A percentile compares a stretch with the other conserved stretches of the same genome.
Conservation (phyloP, 148 eudicot species). For the Vaccinium corymbosum region DNA sequence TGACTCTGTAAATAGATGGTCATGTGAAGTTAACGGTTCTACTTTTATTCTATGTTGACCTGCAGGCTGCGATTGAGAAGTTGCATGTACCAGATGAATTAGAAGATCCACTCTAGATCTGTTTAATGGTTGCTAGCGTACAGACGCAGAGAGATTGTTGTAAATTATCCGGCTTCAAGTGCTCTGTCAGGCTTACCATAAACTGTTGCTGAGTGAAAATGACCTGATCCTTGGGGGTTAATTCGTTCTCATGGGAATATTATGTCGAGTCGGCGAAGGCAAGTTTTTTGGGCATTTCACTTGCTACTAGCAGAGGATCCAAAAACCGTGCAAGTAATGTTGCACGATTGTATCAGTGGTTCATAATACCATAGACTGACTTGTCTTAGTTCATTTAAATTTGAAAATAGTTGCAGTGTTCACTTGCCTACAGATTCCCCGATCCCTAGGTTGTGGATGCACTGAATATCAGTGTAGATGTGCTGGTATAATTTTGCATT, state of each 20-base stretch:
- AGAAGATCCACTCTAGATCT: slow-evolving; percentile 45
- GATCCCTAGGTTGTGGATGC: neutral
- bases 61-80: slow-evolving; percentile 94
- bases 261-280: neutral
- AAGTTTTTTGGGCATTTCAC: neutral
- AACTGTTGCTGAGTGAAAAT: neutral
- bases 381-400: neutral
- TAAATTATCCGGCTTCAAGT: slow-evolving; percentile 19
- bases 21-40: neutral
- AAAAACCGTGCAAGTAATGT: neutral
- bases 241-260: neutral
- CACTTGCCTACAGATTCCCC: neutral
- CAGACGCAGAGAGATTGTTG: slow-evolving; percentile 22
- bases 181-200: slow-evolving; percentile 19
- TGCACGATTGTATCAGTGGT: neutral
- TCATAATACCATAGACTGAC: neutral
- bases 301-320: neutral
- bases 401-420: neutral
- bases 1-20: neutral
- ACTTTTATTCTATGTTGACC: neutral
- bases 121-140: neutral
- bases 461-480: neutral
- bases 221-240: slow-evolving; percentile 3
- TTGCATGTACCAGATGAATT: slow-evolving; percentile 91
- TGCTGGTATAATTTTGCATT: neutral